phyloP scores from a whole-genome alignment of 2,329 filamentous ascomycete species.

The Claviceps purpurea region DNA sequence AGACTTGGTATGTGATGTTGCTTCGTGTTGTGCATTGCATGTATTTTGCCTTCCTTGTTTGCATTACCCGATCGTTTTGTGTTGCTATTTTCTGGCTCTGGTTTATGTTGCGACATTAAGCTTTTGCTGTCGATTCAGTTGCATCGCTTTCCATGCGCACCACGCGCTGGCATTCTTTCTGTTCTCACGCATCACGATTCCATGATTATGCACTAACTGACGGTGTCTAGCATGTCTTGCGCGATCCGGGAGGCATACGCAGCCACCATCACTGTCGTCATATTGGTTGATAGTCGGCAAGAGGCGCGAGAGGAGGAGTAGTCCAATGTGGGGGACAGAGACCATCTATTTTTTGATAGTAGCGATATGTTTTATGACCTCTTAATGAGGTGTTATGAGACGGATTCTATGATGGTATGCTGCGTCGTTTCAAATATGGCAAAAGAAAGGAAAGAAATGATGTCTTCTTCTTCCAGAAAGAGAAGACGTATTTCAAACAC shows the following conservation, averaged over 20 bases:
- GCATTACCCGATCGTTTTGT: no score
- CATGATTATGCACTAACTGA: conserved; percentile 1
- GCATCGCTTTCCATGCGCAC: no score
- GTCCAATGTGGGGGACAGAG: background rate
- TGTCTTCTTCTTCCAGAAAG: no score
- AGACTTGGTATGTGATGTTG: conserved; percentile 44
- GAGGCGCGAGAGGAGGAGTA: conserved; percentile 27
- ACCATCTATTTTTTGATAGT: background rate
- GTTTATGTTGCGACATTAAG: no score
- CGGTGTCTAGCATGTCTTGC: conserved; percentile 47
- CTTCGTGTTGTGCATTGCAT: background rate
- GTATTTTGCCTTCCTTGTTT: background rate
- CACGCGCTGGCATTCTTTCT: no score
- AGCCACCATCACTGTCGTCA: conserved; percentile 57
- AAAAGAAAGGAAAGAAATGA: no score
- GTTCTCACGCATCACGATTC: no score
- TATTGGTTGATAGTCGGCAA: conserved; percentile 43
- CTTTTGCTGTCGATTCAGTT: no score
- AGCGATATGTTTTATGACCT: background rate
- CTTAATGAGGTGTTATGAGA: conserved; percentile 1
- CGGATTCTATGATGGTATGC: no score
- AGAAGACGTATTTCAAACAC: no score
- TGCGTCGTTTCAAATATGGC: no score
- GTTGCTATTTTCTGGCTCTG: no score
- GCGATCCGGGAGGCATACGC: conserved; percentile 65